phyloP scores from a whole-genome alignment of 1,139 yeast genomes.

The Lodderomyces orthopsilosis region DNA sequence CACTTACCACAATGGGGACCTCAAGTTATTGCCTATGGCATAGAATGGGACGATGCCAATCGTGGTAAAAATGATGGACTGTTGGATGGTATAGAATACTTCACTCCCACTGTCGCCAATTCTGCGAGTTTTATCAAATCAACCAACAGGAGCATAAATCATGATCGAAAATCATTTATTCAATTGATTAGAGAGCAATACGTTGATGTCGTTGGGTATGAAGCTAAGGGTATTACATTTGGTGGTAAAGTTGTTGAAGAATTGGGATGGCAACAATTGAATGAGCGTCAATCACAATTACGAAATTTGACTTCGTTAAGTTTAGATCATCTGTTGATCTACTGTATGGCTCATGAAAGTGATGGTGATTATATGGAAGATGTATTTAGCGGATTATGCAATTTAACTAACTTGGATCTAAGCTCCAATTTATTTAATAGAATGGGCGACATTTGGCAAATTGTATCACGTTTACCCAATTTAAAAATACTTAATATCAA shows the following conservation, averaged over 20 bases:
- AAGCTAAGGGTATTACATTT: conserved; percentile 28
- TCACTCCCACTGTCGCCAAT: conserved; percentile 30
- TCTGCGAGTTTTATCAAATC: conserved; percentile 70
- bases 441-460: conserved; percentile 35
- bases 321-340: conserved; percentile 39
- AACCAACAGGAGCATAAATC: conserved; percentile 29
- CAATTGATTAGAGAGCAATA: conserved; percentile 52
- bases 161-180: conserved; percentile 29
- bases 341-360: conserved; percentile 10
- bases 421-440: conserved; percentile 56
- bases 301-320: conserved; percentile 46
- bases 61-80: conserved; percentile 82
- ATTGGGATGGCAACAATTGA: conserved; percentile 62
- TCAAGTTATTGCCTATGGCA: conserved; percentile 53
- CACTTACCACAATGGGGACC: conserved; percentile 56
- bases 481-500: conserved; percentile 52
- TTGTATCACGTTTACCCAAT: conserved; percentile 32
- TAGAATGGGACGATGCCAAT: conserved; percentile 78
- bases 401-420: conserved; percentile 51
- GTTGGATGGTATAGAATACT: conserved; percentile 60
- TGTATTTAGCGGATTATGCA: conserved; percentile 17
- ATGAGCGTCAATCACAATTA: conserved; percentile 46
- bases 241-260: conserved; percentile 60
- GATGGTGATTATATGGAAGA: conserved; percentile 7
- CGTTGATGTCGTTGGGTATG: conserved; percentile 21